phyloP scores from a whole-genome alignment of 2,329 filamentous ascomycete species.

The Beauveria bassiana region DNA sequence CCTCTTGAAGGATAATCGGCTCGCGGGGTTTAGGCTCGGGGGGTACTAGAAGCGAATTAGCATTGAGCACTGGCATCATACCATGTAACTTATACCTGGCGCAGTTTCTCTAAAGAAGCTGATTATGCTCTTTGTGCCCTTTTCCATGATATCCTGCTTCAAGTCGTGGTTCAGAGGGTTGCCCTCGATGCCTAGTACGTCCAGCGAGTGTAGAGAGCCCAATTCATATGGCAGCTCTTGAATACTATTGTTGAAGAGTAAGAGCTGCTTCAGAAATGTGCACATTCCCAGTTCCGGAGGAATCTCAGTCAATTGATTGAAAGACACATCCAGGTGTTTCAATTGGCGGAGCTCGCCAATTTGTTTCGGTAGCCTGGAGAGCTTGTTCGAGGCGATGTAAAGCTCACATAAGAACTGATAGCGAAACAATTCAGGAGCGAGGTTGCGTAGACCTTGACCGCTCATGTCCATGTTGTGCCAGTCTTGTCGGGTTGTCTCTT shows the following conservation, averaged over 20 bases:
- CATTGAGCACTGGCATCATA: background rate
- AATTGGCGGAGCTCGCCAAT: constrained; percentile 79
- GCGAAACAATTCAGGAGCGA: constrained; percentile 71
- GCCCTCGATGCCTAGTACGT: constrained; percentile 85
- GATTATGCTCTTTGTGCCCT: constrained; percentile 80
- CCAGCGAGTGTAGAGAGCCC: constrained; percentile 79
- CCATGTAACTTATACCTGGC: constrained; percentile 54
- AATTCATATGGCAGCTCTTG: constrained; percentile 75
- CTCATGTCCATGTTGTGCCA: constrained; percentile 94
- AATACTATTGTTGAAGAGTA: constrained; percentile 87
- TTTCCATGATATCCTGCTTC: constrained; percentile 77
- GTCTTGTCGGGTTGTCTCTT: constrained; percentile 63
- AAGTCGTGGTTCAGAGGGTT: constrained; percentile 73
- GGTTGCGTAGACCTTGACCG: constrained; percentile 83
- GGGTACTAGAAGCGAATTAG: constrained; percentile 50
- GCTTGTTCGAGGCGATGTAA: constrained; percentile 88
- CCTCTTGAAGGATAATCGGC: constrained; percentile 69
- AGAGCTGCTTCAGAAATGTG: constrained; percentile 76
- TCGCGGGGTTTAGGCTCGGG: constrained; percentile 68
- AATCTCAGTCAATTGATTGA: constrained; percentile 74
- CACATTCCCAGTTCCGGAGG: constrained; percentile 96
- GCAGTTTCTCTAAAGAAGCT: constrained; percentile 76
- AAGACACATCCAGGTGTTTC: constrained; percentile 77
- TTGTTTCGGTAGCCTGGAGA: constrained; percentile 67
- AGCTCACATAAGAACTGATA: constrained; percentile 88